A percentile compares a stretch with the other conserved stretches of the same genome.
Conservation (phyloP, 257 asterid species). For the Penstemon barbatus region DNA sequence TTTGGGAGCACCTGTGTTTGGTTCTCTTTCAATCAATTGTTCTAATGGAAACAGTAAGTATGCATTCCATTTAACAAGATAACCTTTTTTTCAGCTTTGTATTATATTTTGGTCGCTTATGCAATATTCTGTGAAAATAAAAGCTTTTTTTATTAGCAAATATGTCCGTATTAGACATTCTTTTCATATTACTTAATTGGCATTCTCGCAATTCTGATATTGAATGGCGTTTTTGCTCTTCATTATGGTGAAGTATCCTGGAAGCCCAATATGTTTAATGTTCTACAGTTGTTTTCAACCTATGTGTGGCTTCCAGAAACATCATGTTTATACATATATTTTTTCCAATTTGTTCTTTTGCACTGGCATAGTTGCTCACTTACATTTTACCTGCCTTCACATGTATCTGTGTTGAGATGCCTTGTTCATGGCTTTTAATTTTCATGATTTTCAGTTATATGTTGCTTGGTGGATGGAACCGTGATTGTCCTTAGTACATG, state of each 20-base stretch:
- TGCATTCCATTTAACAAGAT: slow-evolving; percentile 18
- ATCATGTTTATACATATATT: slow-evolving; percentile 11
- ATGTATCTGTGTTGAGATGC: slow-evolving; percentile 18
- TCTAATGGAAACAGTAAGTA: slow-evolving; percentile 56
- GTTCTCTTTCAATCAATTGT: slow-evolving; percentile 62
- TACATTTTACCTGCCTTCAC: slow-evolving; percentile 3
- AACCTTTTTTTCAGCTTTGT: slow-evolving; percentile 1
- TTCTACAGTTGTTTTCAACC: slow-evolving; percentile 14
- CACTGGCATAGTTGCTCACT: slow-evolving; percentile 9
- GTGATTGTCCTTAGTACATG: slow-evolving; percentile 51
- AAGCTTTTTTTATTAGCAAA: slow-evolving; percentile 4
- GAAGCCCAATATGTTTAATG: slow-evolving; percentile 8
- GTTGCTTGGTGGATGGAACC: slow-evolving; percentile 88
- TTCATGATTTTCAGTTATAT: slow-evolving; percentile 59
- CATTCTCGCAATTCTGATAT: slow-evolving; percentile 6
- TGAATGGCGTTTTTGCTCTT: neutral
- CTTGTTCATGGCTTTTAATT: slow-evolving; percentile 13
- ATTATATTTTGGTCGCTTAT: slow-evolving; percentile 8
- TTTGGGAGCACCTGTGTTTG: slow-evolving; percentile 83
- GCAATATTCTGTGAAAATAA: neutral
- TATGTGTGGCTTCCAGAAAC: slow-evolving; percentile 13
- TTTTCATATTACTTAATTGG: neutral
- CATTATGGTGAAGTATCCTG: neutral
- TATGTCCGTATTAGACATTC: neutral
- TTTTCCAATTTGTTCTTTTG: slow-evolving; percentile 2